Evolutionary conservation across 805 yeast species (phyloP), one percentile per base, ranked within the genome.

Genomic region (Nakazawaea holstii): DNA sequence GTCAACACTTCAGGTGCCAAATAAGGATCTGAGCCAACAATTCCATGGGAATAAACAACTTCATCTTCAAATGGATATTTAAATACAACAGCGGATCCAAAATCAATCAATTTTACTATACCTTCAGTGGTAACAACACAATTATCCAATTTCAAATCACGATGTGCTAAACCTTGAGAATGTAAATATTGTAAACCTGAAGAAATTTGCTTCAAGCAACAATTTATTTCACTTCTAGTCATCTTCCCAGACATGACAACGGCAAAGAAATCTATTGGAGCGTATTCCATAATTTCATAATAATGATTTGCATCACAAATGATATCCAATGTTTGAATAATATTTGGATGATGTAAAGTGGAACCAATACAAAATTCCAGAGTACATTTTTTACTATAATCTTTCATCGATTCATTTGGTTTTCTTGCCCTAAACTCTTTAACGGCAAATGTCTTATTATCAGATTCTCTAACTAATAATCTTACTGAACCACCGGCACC

Each of bases 401-500:
- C 94, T 60, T 82, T 82, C 48, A 80, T 73, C 8, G 80, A 66
- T 60, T 87, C 95, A 58, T 79, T 82, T 35, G 82, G 77, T 59
- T 84, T 74, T 52, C 86, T 74, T 11, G 87, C 78, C 56, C 92
- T 75, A 58, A 87, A 87, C 63, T 87, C 92, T 59, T 87, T 87
- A 14, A 87, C 94, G 1, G 95, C 95, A 69, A 87, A 86, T 0
- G 86, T 78, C 33, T 77, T 77, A 55, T 79, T 78, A 63, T 86
- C 92, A 35, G 79, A 67, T 38, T 85, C 83, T 56, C 92, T 76
- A 8, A 75, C 76, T 24, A 87, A 73, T 39, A 86, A 68, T 55
- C 86, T 73, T n/a, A 87, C 95, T 1, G 90, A 79, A 6, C 95
- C 95, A 42, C 95, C 95, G 10, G 94, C 95, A 48, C 95, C 95